Evolutionary conservation across 306 rosid species (phyloP), one percentile per base, ranked within the genome.

Genomic region (Prunus dulcis): DNA sequence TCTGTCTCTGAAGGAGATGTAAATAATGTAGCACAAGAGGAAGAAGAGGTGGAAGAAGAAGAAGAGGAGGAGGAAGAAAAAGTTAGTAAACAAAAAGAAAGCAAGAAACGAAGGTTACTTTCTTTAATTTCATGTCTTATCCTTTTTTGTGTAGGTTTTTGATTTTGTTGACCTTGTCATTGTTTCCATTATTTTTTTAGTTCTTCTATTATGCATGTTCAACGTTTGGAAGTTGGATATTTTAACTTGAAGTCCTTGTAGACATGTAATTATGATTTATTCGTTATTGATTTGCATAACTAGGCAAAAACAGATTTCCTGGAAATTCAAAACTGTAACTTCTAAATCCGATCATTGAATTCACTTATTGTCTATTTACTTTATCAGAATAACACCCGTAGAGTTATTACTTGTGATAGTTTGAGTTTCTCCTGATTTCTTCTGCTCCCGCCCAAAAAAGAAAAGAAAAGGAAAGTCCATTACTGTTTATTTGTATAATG

Each of bases 91-190:
- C 56, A 52, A 43, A 27, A 50, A 22, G 64, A 45, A 46, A 75
- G 23, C 68, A 79, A 77, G 80, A 79, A 79, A 58, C 62, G 43
- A 65, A 67, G 75, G 86, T 83, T 38, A 67, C 76, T 72, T 73
- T 55, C 13, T 73, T n/a, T 66, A 18, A 65, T 25, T 25, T 66
- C 56, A 18, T 64, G 11, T 56, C 72, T 46, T 47, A 14, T 60
- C 60, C 69, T 46, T 15, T 25, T 19, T 4, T 9, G 11, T 20
- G 0, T n/a, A n/a, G 17, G 23, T 19, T 43, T 22, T 15, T 55
- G 6, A 27, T 64, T 67, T 25, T 17, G 15, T 43, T 55, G 57
- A 51, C 30, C 19, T 62, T 70, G 46, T 56, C 25, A 13, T 15
- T 57, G 47, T 66, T 56, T 56, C 62, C 62, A 56, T 46, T 19